phyloP scores from a whole-genome alignment of 768 basidiomycete genomes.

The Amylocystis lapponica region DNA sequence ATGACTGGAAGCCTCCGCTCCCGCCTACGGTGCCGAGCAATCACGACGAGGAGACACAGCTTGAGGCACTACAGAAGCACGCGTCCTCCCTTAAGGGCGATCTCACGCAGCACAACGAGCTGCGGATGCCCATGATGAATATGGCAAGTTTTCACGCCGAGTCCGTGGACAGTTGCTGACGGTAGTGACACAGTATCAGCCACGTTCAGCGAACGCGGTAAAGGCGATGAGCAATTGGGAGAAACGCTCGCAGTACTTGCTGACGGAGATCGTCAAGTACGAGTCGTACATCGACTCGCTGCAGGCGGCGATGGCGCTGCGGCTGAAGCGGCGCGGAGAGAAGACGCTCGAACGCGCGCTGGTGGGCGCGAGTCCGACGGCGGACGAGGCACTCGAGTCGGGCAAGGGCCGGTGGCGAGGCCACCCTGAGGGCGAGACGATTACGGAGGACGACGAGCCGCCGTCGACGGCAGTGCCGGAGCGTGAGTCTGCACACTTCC shows the following conservation, averaged over 20 bases:
- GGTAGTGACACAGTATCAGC: slow-evolving; percentile 54
- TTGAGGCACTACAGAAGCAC: slow-evolving; percentile 86
- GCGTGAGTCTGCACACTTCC: slow-evolving; percentile 17
- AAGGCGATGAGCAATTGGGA: slow-evolving; percentile 92
- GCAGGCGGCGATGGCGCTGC: slow-evolving; percentile 72
- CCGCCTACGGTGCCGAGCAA: slow-evolving; percentile 77
- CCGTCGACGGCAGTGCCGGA: slow-evolving; percentile 16
- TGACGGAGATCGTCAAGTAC: slow-evolving; percentile 94
- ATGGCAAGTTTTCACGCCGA: slow-evolving; percentile 43
- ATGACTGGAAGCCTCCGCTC: slow-evolving; percentile 92
- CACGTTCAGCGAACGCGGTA: slow-evolving; percentile 62
- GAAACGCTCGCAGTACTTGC: slow-evolving; percentile 81
- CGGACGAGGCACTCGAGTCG: slow-evolving; percentile 25
- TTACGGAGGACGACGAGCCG: slow-evolving; percentile 42
- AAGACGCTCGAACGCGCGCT: slow-evolving; percentile 67
- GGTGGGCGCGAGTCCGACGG: slow-evolving; percentile 27
- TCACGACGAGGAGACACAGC: slow-evolving; percentile 89
- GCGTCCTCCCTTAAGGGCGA: slow-evolving; percentile 71
- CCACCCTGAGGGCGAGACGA: slow-evolving; percentile 38
- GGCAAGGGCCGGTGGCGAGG: slow-evolving; percentile 35
- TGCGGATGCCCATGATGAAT: slow-evolving; percentile 75
- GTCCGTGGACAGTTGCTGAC: not conserved
- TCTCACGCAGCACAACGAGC: slow-evolving; percentile 74
- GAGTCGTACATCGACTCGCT: slow-evolving; percentile 92
- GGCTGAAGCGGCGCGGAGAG: slow-evolving; percentile 87